A percentile compares a stretch with the other conserved stretches of the same genome.
Conservation (phyloP, 1,139 yeast species). For the Kodamaea plutei region DNA sequence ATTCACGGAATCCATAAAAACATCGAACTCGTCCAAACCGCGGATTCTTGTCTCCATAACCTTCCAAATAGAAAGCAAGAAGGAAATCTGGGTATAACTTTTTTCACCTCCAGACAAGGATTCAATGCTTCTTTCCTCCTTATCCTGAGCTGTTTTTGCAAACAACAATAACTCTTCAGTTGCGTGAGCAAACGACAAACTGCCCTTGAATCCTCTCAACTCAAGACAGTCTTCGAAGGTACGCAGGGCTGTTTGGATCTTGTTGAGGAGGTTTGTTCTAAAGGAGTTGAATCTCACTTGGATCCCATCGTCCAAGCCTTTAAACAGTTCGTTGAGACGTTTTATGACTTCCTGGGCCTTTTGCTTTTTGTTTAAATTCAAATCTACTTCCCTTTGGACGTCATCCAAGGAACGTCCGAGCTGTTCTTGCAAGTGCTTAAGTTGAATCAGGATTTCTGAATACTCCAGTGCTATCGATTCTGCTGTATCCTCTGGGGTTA, state of each 20-base stretch:
- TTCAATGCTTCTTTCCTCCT: constrained; percentile 63
- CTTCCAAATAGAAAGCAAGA: constrained; percentile 87
- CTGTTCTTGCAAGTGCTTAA: constrained; percentile 34
- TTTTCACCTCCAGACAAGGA: constrained; percentile 97
- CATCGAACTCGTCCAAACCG: constrained; percentile 96
- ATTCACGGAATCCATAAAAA: constrained; percentile 93
- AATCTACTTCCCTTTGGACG: constrained; percentile 30
- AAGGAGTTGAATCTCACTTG: constrained; percentile 48
- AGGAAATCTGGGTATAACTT: constrained; percentile 86
- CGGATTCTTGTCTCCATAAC: constrained; percentile 83
- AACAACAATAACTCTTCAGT: constrained; percentile 49
- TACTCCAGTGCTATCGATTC: constrained; percentile 36
- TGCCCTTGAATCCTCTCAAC: constrained; percentile 74
- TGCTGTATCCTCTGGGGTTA: constrained; percentile 30
- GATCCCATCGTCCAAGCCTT: constrained; percentile 31
- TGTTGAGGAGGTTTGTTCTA: constrained; percentile 36
- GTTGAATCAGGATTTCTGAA: constrained; percentile 27
- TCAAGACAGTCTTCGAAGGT: constrained; percentile 58
- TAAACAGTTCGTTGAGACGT: constrained; percentile 22
- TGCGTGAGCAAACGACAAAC: constrained; percentile 56
- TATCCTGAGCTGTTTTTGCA: constrained; percentile 59
- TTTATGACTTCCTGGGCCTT: constrained; percentile 23
- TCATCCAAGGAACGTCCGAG: constrained; percentile 37
- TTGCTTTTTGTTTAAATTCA: constrained; percentile 24
- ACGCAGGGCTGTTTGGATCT: constrained; percentile 30